Evolutionary conservation across 768 basidiomycete species (phyloP).

Genomic region (Strobilomyces dryophilus): DNA sequence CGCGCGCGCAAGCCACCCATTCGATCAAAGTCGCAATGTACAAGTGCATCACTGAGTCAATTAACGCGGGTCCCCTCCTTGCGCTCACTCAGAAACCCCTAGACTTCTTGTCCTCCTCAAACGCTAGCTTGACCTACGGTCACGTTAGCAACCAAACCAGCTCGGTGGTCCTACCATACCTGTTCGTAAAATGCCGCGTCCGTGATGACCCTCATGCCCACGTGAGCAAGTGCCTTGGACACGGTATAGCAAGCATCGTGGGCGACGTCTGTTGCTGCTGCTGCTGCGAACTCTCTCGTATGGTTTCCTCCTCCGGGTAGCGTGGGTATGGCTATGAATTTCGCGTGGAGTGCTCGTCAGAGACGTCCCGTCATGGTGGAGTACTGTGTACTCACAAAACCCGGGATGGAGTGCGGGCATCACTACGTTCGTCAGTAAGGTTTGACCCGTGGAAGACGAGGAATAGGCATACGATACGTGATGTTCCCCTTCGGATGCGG

Average conservation of each 20-base stretch:
- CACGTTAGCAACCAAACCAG: neutral
- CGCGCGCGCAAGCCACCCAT: too few species aligned
- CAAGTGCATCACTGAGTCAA: too few species aligned
- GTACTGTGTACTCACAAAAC: conserved; percentile 34
- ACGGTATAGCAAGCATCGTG: conserved; percentile 56
- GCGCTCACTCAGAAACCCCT: conserved; percentile 4
- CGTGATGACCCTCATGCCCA: conserved; percentile 63
- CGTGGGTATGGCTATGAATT: conserved; percentile 67
- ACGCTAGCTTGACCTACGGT: conserved; percentile 44
- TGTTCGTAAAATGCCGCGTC: conserved; percentile 57
- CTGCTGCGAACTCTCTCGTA: conserved; percentile 59
- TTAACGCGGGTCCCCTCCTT: too few species aligned
- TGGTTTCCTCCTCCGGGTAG: conserved; percentile 72
- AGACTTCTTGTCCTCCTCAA: conserved; percentile 40
- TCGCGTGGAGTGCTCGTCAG: neutral
- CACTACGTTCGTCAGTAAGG: conserved; percentile 27
- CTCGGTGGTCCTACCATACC: neutral
- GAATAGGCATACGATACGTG: conserved; percentile 51
- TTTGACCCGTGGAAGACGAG: neutral
- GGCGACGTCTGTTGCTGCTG: conserved; percentile 49
- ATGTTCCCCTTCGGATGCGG: conserved; percentile 42
- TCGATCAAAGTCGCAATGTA: too few species aligned
- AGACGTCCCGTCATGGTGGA: neutral
- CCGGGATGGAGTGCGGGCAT: conserved; percentile 72
- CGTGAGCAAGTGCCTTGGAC: conserved; percentile 22